These are phyloP conservation scores for Ustilago loliicola DNA, from an alignment of 1,284 basidiomycete species.

Conservation along the genomic window DNA sequence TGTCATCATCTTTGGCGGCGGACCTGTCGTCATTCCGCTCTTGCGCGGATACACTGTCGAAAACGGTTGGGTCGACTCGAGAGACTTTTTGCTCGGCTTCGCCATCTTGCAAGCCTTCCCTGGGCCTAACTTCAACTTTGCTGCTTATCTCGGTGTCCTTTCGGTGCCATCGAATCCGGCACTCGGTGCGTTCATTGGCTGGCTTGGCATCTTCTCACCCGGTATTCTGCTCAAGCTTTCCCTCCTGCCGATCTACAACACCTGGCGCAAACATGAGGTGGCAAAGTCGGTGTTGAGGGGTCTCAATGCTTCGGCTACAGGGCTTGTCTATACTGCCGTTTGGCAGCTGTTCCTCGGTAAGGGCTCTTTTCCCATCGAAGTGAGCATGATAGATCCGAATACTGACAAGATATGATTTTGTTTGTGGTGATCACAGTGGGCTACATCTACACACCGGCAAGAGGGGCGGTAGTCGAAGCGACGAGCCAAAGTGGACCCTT, in stretches of 20 bases:
- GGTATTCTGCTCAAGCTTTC: slow-evolving; percentile 75
- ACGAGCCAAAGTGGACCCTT: slow-evolving; percentile 69
- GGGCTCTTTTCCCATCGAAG: neutral
- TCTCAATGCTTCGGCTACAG: slow-evolving; percentile 75
- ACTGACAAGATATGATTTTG: neutral
- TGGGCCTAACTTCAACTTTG: slow-evolving; percentile 77
- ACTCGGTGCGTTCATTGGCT: slow-evolving; percentile 74
- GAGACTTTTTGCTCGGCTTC: slow-evolving; percentile 76
- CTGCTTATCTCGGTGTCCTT: slow-evolving; percentile 75
- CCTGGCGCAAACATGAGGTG: slow-evolving; percentile 72
- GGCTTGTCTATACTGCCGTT: slow-evolving; percentile 75
- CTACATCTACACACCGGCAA: slow-evolving; percentile 67
- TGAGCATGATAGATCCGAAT: neutral
- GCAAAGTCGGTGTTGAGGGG: slow-evolving; percentile 74
- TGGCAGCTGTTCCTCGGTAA: slow-evolving; percentile 73
- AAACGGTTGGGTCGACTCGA: slow-evolving; percentile 73
- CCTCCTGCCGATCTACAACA: slow-evolving; percentile 74
- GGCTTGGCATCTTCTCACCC: slow-evolving; percentile 55
- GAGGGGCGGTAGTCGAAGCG: slow-evolving; percentile 31
- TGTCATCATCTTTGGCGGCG: slow-evolving; percentile 77
- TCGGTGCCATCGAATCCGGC: slow-evolving; percentile 69
- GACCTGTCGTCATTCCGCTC: slow-evolving; percentile 77
- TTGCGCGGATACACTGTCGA: slow-evolving; percentile 76
- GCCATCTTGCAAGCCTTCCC: slow-evolving; percentile 73
- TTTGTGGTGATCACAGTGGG: slow-evolving; percentile 50